Evolutionary conservation across 176 grass and related monocot species (phyloP), one percentile per base, ranked within the genome.

Genomic region (Echinochloa phyllopogon): DNA sequence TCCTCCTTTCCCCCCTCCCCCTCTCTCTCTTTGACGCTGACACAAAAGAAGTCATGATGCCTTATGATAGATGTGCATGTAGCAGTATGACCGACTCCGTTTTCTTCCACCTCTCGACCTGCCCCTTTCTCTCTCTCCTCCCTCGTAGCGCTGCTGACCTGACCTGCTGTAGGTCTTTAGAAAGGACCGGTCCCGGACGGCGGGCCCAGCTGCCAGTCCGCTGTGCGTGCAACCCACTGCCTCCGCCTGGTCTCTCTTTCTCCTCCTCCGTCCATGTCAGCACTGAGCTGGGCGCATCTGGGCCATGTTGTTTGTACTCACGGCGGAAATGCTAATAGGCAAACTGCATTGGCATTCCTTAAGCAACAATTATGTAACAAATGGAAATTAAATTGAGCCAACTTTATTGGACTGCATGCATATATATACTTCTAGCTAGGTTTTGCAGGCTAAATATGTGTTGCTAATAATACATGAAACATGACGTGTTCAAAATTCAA

Each of bases 31-130:
- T 81, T 93, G 84, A 83, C 69, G 38, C 89, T 89, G 89, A 94
- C 94, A 87, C 81, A 91, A 91, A 86, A 89, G 89, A 88, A 69
- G 86, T 69, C 85, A 96, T 93, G 89, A 89, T 93, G 89, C 82
- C 91, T 90, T 81, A 93, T 91, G 86, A 89, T 96, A 67, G 88
- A 43, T 87, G 65, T 77, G 60, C 61, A 59, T 71, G 58, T 52
- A 74, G 71, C 47, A 74, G 62, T 51, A 88, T 85, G 87, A 87
- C 77, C 88, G 84, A 83, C 6, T 86, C 52, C 71, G 55, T 86
- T 48, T 69, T 52, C 65, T 40, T 45, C 23, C 10, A 3, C 70
- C 3, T 44, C 21, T 8, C 56, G 56, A 0, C 21, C 17, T 8
- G 1, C 7, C 40, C 16, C 60, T 70, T 40, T 86, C n/a, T 77